These are phyloP conservation scores for Leccinum pachyderme DNA, from an alignment of 1,284 basidiomycete genomes.

Conservation along the genomic window DNA sequence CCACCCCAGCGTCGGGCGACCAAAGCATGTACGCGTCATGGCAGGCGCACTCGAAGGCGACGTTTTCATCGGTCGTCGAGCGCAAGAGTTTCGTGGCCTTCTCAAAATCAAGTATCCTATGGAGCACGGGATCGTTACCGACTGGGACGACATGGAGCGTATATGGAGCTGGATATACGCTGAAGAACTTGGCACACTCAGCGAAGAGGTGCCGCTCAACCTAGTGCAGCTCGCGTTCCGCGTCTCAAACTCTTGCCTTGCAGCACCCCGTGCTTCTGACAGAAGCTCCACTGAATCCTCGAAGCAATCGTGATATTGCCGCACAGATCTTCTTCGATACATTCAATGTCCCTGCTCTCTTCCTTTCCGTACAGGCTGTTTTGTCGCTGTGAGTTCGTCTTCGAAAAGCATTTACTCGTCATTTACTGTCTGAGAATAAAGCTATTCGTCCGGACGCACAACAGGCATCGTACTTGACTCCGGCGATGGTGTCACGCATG, in stretches of 20 bases:
- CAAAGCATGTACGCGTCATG: conserved; percentile 96
- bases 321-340: conserved; percentile 99
- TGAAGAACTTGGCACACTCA: conserved; percentile 90
- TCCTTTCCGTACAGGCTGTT: conserved; percentile 97
- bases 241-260: conserved; percentile 17
- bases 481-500: conserved; percentile 98
- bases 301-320: conserved; percentile 90
- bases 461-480: conserved; percentile 99
- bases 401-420: background rate
- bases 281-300: conserved; percentile 93
- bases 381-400: conserved; percentile 75
- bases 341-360: conserved; percentile 98
- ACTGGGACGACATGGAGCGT: conserved; percentile 99
- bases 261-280: conserved; percentile 96
- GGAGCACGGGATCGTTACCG: conserved; percentile 91
- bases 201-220: conserved; percentile 78
- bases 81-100: conserved; percentile 91
- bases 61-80: conserved; percentile 89
- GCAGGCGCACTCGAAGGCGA: conserved; percentile 93
- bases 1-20: conserved; percentile 78
- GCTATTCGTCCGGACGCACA: conserved; percentile 98
- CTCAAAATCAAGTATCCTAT: conserved; percentile 99
- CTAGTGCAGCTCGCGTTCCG: background rate
- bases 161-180: conserved; percentile 98
- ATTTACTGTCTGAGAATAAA: conserved; percentile 36